Conservation (phyloP, 192 early-diverging fungal genomes). For the Podila clonocystis region DNA sequence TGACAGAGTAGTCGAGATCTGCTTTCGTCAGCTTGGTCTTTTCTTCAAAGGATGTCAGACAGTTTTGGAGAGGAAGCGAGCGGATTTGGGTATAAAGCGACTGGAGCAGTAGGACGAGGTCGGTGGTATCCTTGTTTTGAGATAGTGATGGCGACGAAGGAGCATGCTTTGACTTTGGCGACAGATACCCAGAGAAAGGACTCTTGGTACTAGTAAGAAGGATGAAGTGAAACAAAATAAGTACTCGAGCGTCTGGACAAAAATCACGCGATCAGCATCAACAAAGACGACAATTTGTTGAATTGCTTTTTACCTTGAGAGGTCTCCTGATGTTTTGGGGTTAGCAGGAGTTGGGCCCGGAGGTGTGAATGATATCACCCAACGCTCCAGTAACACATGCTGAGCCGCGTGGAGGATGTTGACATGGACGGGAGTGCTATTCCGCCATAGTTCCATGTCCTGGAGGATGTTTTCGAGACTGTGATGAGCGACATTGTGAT, state of each 20-base stretch:
- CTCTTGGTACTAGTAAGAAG: conserved; percentile 5
- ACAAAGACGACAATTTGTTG: neutral
- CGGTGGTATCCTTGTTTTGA: conserved; percentile 40
- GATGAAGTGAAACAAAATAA: neutral
- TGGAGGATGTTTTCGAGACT: conserved; percentile 31
- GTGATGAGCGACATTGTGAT: conserved; percentile 8
- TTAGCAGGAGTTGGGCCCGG: conserved; percentile 2
- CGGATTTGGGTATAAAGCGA: conserved; percentile 55
- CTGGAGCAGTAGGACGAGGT: conserved; percentile 49
- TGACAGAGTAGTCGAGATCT: conserved; percentile 40
- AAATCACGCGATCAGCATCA: neutral
- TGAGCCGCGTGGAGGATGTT: conserved; percentile 39
- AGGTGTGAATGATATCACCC: conserved; percentile 44
- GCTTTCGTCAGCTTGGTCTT: conserved; percentile 25
- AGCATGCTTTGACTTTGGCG: conserved; percentile 23
- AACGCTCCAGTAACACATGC: conserved; percentile 37
- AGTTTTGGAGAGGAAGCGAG: conserved; percentile 46
- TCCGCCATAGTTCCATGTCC: conserved; percentile 43
- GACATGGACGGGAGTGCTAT: conserved; percentile 40
- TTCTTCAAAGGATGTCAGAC: conserved; percentile 38
- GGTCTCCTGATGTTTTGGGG: neutral
- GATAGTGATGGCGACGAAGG: conserved; percentile 1
- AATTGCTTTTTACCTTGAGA: conserved; percentile 20
- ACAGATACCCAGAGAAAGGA: conserved; percentile 12
- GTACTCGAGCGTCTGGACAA: neutral